Percentiles rank a stretch among this genome's conserved stretches.
These are phyloP conservation scores for Ophiostoma triangulosporum DNA, from an alignment of 2,329 filamentous ascomycete genomes.

Conservation along the genomic window DNA sequence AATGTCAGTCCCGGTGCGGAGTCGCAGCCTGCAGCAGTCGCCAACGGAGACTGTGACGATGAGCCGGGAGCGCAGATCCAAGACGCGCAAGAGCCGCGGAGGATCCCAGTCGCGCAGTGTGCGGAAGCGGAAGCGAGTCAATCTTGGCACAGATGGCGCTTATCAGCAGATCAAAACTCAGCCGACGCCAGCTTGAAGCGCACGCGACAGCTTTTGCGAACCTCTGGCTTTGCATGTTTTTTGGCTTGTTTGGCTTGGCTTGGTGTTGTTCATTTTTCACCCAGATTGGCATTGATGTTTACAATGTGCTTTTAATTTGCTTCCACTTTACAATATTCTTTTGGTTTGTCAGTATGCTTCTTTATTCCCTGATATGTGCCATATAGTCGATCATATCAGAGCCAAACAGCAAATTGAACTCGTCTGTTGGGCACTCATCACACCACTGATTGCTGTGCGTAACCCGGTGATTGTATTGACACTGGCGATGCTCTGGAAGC, in stretches of 20 bases:
- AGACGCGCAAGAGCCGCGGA: neutral
- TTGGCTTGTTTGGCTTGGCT: too few species aligned
- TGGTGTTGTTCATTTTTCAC: too few species aligned
- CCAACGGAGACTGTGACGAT: neutral
- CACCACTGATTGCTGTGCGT: constrained; percentile 13
- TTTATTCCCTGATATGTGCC: neutral
- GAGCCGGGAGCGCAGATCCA: neutral
- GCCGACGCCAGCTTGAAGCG: too few species aligned
- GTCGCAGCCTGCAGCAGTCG: neutral
- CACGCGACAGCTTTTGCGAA: too few species aligned
- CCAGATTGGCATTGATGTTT: too few species aligned
- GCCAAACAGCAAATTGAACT: neutral
- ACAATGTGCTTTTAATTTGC: too few species aligned
- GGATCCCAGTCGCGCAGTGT: neutral
- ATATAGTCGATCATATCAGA: neutral
- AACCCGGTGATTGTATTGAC: constrained; percentile 13
- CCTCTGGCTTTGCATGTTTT: too few species aligned
- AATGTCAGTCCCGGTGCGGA: neutral
- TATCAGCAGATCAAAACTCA: too few species aligned
- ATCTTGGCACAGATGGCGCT: neutral
- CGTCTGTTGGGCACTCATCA: too few species aligned
- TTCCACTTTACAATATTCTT: neutral
- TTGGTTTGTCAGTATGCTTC: neutral
- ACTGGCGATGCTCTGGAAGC: constrained; percentile 10
- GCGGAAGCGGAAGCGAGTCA: neutral